These are phyloP conservation scores for Mitragyna speciosa DNA, from an alignment of 257 asterid genomes.

Conservation along the genomic window DNA sequence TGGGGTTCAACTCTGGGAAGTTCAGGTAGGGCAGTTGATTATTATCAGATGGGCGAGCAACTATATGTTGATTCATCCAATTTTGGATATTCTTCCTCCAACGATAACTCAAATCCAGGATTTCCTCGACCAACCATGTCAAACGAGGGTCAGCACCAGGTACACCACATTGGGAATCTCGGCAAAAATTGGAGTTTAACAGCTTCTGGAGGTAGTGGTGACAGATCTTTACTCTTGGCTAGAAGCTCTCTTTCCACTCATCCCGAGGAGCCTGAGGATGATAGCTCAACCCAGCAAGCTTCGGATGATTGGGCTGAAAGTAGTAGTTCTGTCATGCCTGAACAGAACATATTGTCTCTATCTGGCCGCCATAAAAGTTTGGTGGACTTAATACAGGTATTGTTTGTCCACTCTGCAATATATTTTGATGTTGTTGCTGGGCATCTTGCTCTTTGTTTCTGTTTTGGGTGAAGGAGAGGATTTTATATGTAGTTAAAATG, in stretches of 20 bases:
- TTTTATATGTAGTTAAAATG: neutral
- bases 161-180: slow-evolving; percentile 37
- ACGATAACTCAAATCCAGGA: slow-evolving; percentile 41
- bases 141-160: slow-evolving; percentile 41
- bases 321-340: slow-evolving; percentile 30
- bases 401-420: neutral
- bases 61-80: slow-evolving; percentile 41
- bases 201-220: slow-evolving; percentile 39
- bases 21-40: slow-evolving; percentile 30
- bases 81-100: slow-evolving; percentile 33
- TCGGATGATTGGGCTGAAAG: slow-evolving; percentile 40
- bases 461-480: neutral
- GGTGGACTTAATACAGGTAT: slow-evolving; percentile 78
- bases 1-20: slow-evolving; percentile 32
- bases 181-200: slow-evolving; percentile 43
- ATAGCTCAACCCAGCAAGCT: slow-evolving; percentile 41
- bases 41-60: slow-evolving; percentile 38
- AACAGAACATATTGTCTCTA: slow-evolving; percentile 35
- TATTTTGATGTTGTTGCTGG: neutral
- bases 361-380: slow-evolving; percentile 64
- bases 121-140: slow-evolving; percentile 46
- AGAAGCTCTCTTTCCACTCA: slow-evolving; percentile 68
- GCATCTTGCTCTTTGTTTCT: neutral
- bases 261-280: slow-evolving; percentile 76
- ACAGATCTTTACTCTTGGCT: slow-evolving; percentile 37